Conservation (phyloP, 345 rosid species). For the Physaria fendleri region DNA sequence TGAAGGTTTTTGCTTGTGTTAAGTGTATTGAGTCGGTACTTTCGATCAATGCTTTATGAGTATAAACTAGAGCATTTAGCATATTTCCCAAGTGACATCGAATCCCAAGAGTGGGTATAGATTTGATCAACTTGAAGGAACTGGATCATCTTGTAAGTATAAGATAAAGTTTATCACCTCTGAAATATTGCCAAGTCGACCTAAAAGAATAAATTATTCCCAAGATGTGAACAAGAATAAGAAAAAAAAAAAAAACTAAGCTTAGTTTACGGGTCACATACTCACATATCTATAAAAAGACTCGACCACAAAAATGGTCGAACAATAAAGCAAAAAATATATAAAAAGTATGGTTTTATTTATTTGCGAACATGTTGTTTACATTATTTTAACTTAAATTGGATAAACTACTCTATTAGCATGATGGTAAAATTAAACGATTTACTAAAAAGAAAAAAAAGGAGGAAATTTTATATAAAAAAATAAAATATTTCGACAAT, state of each 20-base stretch:
- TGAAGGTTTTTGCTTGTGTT: neutral
- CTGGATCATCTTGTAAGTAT: neutral
- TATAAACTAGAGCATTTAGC: slow-evolving; percentile 1
- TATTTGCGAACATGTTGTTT: neutral
- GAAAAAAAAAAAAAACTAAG: neutral
- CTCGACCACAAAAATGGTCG: neutral
- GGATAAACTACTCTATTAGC: too few relatives aligned
- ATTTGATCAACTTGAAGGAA: neutral
- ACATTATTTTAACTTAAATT: neutral
- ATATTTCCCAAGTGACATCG: neutral
- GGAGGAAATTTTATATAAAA: too few relatives aligned
- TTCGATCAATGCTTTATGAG: neutral
- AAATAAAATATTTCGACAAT: too few relatives aligned
- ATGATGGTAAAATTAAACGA: too few relatives aligned
- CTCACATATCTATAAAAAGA: neutral
- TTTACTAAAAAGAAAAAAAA: too few relatives aligned
- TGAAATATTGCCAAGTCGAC: neutral
- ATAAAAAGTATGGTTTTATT: neutral
- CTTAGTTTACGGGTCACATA: neutral
- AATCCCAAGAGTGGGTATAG: neutral
- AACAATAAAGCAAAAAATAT: neutral
- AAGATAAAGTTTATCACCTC: neutral
- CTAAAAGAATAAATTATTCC: neutral
- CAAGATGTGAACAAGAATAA: neutral
- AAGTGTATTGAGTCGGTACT: neutral